Conservation (phyloP, 2,329 filamentous ascomycete genomes). For the Daldinia eschscholtzii region DNA sequence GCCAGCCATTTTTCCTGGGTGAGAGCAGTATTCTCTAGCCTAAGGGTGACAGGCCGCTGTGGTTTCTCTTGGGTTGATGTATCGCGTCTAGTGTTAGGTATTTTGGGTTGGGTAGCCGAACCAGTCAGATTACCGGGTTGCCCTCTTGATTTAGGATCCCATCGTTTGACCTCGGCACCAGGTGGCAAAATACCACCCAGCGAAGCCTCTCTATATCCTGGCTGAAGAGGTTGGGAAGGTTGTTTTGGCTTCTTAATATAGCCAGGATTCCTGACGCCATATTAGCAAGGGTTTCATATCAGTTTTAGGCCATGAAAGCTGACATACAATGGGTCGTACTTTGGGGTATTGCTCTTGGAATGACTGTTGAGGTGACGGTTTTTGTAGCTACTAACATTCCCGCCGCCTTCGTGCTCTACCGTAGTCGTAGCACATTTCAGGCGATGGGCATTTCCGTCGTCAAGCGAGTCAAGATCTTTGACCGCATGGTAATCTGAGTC, state of each 20-base stretch:
- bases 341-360: neutral
- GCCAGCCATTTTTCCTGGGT: neutral
- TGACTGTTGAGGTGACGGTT: neutral
- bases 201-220: slow-evolving; percentile 5
- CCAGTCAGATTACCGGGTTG: neutral
- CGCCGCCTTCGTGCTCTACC: neutral
- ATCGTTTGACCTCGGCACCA: slow-evolving; percentile 32
- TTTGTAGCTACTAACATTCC: no score
- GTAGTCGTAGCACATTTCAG: neutral
- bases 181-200: slow-evolving; percentile 43
- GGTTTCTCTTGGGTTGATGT: neutral
- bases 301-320: neutral
- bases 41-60: neutral
- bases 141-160: slow-evolving; percentile 8
- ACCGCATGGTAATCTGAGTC: slow-evolving; percentile 43
- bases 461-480: slow-evolving; percentile 38
- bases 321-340: slow-evolving; percentile 26
- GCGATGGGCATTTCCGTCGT: slow-evolving; percentile 46
- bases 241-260: neutral
- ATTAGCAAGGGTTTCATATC: slow-evolving; percentile 13
- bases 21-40: neutral
- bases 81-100: neutral
- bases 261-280: slow-evolving; percentile 13
- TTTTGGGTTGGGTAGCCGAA: neutral
- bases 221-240: neutral